Conservation (phyloP, 2,329 filamentous ascomycete genomes). For the Calonectria ilicicola region DNA sequence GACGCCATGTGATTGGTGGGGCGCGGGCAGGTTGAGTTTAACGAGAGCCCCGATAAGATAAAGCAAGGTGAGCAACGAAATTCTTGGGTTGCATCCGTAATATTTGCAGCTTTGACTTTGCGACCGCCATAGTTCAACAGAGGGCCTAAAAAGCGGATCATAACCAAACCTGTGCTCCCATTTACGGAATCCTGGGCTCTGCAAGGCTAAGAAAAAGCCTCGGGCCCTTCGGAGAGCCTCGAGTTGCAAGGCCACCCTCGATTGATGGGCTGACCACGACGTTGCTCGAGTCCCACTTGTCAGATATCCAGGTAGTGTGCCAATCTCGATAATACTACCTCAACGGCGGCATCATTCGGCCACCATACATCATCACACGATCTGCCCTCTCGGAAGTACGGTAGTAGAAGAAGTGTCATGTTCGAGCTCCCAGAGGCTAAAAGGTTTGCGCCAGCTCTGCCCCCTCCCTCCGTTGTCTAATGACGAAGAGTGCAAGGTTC, state of each 20-base stretch:
- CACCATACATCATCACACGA: neutral
- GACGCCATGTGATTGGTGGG: constrained; percentile 30
- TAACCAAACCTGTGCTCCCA: constrained; percentile 16
- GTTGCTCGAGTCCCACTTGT: constrained; percentile 7
- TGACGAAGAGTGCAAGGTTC: neutral
- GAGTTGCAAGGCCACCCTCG: constrained; percentile 1
- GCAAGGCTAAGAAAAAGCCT: neutral
- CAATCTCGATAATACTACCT: constrained; percentile 30
- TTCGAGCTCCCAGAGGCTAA: constrained; percentile 48
- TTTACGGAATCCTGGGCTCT: constrained; percentile 4
- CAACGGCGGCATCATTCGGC: constrained; percentile 23
- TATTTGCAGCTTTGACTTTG: constrained; percentile 2
- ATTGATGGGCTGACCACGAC: constrained; percentile 15
- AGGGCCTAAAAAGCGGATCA: constrained; percentile 31
- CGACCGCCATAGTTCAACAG: constrained; percentile 6
- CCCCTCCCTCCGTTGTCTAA: neutral
- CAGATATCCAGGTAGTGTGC: constrained; percentile 18
- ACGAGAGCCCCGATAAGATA: constrained; percentile 42
- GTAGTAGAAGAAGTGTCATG: constrained; percentile 34
- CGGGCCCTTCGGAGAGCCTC: neutral
- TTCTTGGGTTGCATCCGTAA: constrained; percentile 34
- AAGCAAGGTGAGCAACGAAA: constrained; percentile 28
- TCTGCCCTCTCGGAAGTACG: constrained; percentile 4
- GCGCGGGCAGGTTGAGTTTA: constrained; percentile 4
- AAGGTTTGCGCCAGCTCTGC: constrained; percentile 38